Evolutionary conservation across 176 grass and related monocot genomes (phyloP), one percentile per base, ranked within the genome.

Genomic region (Oryza nivara): DNA sequence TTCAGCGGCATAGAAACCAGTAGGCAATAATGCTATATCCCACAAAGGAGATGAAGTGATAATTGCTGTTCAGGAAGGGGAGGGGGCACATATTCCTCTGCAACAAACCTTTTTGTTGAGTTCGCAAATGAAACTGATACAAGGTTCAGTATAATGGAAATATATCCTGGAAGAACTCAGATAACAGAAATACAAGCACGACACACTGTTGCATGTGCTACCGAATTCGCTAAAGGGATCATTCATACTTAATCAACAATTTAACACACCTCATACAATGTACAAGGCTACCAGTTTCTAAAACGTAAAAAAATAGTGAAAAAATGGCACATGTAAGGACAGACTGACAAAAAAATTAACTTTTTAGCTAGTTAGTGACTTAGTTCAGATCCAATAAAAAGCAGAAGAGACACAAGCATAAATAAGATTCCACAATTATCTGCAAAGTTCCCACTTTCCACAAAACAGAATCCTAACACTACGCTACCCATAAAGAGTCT

Each of bases 101-200:
- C 46, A 74, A 7, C 7, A 54, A 75, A 32, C 28, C 8, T 20
- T 34, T 47, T 6, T 46, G 4, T 47, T 65, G 40, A 28, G 9
- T 44, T 44, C 20, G 36, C 76, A 79, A 65, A 79, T 47, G n/a
- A 79, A 47, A 79, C 26, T 48, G 61, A 79, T 66, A 66, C 11
- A 79, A 78, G 22, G 40, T 79, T 66, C 1, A 20, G n/a, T 28
- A 78, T 30, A 40, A 28, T 28, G 11, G 16, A 72, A 73, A 47
- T 25, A 73, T 22, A 4, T 48, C 26, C 40, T 23, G 0, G 40
- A 20, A 72, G 4, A 72, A 72, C 69, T 25, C n/a, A 14, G 12
- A 72, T 23, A 13, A 72, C n/a, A 43, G 19, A 74, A 32, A 74
- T 28, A 74, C 44, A 51, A 30, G 5, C 14, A 7, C 4, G 22